These are phyloP conservation scores for Ceratocystis papillata DNA, from an alignment of 2,329 filamentous ascomycete species.

Conservation along the genomic window DNA sequence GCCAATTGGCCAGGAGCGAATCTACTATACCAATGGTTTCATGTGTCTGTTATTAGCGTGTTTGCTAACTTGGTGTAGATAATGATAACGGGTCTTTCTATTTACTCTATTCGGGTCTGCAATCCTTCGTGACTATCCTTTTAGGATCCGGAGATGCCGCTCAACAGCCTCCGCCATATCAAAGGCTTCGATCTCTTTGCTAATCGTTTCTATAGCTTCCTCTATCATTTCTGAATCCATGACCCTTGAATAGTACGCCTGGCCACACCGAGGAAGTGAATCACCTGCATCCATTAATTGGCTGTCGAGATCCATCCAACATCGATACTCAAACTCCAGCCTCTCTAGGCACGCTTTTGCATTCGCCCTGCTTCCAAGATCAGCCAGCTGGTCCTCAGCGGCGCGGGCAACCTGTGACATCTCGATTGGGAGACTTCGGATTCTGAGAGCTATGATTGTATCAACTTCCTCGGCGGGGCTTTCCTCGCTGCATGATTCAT, in stretches of 20 bases:
- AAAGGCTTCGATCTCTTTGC: not conserved
- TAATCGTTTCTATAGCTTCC: conserved; percentile 3
- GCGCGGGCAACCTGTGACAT: not conserved
- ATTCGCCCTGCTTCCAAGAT: not conserved
- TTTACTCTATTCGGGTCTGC: not conserved
- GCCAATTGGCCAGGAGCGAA: not conserved
- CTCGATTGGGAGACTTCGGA: not conserved
- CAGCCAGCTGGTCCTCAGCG: conserved; percentile 9
- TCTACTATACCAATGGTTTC: not conserved
- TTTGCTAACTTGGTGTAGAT: conserved; percentile 4
- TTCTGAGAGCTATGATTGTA: not conserved
- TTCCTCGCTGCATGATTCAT: not conserved
- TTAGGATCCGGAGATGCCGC: not conserved
- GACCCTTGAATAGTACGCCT: conserved; percentile 9
- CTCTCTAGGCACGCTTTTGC: not conserved
- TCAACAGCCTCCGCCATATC: conserved; percentile 11
- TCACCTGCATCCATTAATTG: not conserved
- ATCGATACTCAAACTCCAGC: not conserved
- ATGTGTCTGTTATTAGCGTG: not conserved
- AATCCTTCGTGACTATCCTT: not conserved
- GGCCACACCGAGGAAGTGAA: not conserved
- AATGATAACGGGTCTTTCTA: conserved; percentile 5
- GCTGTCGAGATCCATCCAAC: not conserved
- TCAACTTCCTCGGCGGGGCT: not conserved
- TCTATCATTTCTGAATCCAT: not conserved